Evolutionary conservation across 2,329 filamentous ascomycete genomes (phyloP).

Genomic region (Aphanoascus verrucosus): DNA sequence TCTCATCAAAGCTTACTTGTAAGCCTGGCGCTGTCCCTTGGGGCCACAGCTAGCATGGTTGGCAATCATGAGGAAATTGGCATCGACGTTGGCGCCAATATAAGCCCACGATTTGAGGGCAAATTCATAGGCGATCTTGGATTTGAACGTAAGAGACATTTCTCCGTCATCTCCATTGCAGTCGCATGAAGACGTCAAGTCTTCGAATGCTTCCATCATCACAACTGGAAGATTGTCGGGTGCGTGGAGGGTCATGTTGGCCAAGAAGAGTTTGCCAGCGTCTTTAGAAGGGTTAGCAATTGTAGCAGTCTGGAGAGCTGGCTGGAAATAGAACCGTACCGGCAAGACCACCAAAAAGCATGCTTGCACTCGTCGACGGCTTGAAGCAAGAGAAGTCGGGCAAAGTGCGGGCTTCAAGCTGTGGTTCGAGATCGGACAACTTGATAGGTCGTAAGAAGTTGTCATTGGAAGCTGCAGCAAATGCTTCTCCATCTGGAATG

Average conservation of each 20-base stretch:
- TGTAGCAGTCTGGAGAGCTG: background rate
- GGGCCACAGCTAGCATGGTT: conserved; percentile 26
- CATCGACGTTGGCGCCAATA: conserved; percentile 23
- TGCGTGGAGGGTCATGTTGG: conserved; percentile 27
- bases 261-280: conserved; percentile 20
- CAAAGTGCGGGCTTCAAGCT: conserved; percentile 14
- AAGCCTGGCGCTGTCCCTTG: conserved; percentile 23
- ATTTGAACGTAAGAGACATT: conserved; percentile 24
- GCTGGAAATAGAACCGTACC: conserved; percentile 14
- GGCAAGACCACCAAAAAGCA: conserved; percentile 22
- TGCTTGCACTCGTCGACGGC: conserved; percentile 17
- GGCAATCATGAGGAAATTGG: conserved; percentile 25
- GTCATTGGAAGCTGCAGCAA: background rate
- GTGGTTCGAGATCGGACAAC: conserved; percentile 6
- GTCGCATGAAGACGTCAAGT: conserved; percentile 22
- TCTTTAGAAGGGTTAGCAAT: conserved; percentile 9
- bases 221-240: conserved; percentile 22
- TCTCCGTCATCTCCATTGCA: conserved; percentile 21
- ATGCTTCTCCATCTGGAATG: background rate
- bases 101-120: conserved; percentile 24
- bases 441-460: conserved; percentile 4
- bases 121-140: conserved; percentile 22
- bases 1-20: conserved; percentile 14
- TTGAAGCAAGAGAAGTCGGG: conserved; percentile 19
- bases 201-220: conserved; percentile 28